phyloP scores from a whole-genome alignment of 2,329 filamentous ascomycete species.

The Curvularia sp. region DNA sequence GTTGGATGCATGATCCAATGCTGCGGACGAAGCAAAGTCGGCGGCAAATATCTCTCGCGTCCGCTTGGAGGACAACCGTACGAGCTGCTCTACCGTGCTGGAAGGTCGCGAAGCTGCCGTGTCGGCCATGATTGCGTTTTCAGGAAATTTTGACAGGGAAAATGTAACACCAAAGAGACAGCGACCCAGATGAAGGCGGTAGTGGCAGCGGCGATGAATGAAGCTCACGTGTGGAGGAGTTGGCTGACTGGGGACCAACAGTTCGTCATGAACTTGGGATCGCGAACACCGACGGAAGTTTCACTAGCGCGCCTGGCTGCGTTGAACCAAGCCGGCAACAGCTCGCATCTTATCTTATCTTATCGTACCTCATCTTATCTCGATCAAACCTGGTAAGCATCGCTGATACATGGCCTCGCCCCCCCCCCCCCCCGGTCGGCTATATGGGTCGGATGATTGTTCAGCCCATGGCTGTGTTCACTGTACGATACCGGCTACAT shows the following conservation, averaged over 20 bases:
- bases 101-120: conserved; percentile 26
- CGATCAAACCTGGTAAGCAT: not conserved
- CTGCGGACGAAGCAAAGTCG: conserved; percentile 57
- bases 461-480: not conserved
- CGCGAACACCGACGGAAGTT: conserved; percentile 20
- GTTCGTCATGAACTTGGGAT: conserved; percentile 12
- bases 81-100: conserved; percentile 37
- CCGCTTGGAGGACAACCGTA: conserved; percentile 60
- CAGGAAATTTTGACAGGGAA: not conserved
- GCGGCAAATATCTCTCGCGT: conserved; percentile 63
- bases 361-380: not conserved
- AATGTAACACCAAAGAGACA: not conserved
- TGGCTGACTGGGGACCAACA: not conserved
- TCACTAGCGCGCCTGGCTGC: conserved; percentile 18
- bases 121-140: conserved; percentile 29
- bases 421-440: not conserved
- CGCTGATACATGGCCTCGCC: not conserved
- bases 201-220: not conserved
- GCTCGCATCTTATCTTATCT: conserved; percentile 16
- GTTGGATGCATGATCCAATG: conserved; percentile 53
- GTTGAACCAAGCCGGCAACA: conserved; percentile 9
- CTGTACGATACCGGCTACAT: not conserved
- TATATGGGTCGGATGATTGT: not conserved
- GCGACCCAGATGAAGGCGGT: not conserved
- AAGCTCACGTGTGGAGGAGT: conserved; percentile 7